These are phyloP conservation scores for Puya raimondii DNA, from an alignment of 176 grass and related monocot species.

Conservation along the genomic window DNA sequence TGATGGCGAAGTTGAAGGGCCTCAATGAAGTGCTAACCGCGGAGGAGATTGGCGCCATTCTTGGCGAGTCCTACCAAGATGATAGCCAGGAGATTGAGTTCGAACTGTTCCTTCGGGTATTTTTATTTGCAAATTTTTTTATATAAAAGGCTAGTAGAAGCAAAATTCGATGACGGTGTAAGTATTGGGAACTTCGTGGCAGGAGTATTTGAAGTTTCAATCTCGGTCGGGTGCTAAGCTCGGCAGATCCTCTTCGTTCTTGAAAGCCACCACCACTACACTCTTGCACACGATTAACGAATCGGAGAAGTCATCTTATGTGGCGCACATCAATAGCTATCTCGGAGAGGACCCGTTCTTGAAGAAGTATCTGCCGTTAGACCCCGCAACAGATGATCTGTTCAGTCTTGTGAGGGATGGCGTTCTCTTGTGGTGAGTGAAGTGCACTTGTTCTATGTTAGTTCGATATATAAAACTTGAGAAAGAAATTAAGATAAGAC, in stretches of 20 bases:
- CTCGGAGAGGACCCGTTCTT: slow-evolving; percentile 74
- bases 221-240: slow-evolving; percentile 43
- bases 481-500: no score
- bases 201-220: slow-evolving; percentile 84
- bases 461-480: no score
- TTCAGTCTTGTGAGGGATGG: slow-evolving; percentile 81
- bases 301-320: slow-evolving; percentile 87
- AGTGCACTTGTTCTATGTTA: neutral
- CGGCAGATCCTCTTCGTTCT: slow-evolving; percentile 51
- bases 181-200: slow-evolving; percentile 3
- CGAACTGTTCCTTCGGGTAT: slow-evolving; percentile 75
- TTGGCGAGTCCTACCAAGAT: slow-evolving; percentile 59
- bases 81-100: slow-evolving; percentile 75
- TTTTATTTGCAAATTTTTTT: neutral
- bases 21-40: slow-evolving; percentile 55
- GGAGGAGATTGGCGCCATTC: slow-evolving; percentile 53
- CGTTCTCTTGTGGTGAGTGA: slow-evolving; percentile 82
- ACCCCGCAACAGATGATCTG: slow-evolving; percentile 61
- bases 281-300: slow-evolving; percentile 88
- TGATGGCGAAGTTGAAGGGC: slow-evolving; percentile 81
- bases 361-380: slow-evolving; percentile 86
- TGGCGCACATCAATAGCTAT: slow-evolving; percentile 90
- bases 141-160: neutral
- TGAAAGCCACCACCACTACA: slow-evolving; percentile 82
- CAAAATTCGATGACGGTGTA: neutral